Evolutionary conservation across 2,329 filamentous ascomycete genomes (phyloP).

Genomic region (Meredithiella fracta): DNA sequence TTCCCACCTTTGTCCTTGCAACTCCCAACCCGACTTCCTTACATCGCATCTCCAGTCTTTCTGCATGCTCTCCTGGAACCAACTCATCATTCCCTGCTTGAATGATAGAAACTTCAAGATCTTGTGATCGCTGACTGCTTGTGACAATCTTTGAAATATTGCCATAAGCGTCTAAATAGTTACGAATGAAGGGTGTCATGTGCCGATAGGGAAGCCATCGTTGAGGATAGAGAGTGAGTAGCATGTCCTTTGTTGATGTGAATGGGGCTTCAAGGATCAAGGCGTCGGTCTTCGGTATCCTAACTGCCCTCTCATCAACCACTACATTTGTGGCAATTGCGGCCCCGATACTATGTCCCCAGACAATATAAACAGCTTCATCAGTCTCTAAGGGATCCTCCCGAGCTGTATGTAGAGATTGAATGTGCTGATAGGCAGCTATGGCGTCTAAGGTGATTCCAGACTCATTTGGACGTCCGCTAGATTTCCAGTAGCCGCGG

Average conservation of each 20-base stretch:
- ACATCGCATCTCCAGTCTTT: slow-evolving; percentile 31
- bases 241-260: slow-evolving; percentile 52
- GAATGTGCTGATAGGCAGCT: slow-evolving; percentile 32
- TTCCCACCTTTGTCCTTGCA: slow-evolving; percentile 27
- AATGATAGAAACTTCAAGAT: slow-evolving; percentile 31
- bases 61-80: slow-evolving; percentile 35
- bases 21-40: slow-evolving; percentile 30
- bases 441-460: slow-evolving; percentile 54
- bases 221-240: slow-evolving; percentile 57
- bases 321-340: slow-evolving; percentile 52
- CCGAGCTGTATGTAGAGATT: neutral
- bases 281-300: slow-evolving; percentile 17
- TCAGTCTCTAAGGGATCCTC: slow-evolving; percentile 12
- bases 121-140: slow-evolving; percentile 17
- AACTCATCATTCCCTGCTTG: slow-evolving; percentile 43
- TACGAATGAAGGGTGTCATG: slow-evolving; percentile 57
- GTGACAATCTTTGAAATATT: slow-evolving; percentile 28
- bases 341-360: slow-evolving; percentile 64
- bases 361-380: slow-evolving; percentile 38
- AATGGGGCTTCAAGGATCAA: slow-evolving; percentile 65
- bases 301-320: neutral
- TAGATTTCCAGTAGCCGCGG: slow-evolving; percentile 64
- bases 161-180: slow-evolving; percentile 37
- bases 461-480: slow-evolving; percentile 50
- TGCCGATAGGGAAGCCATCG: slow-evolving; percentile 66